Evolutionary conservation across 2,329 filamentous ascomycete genomes (phyloP).

Genomic region (Aspergillus vadensis): DNA sequence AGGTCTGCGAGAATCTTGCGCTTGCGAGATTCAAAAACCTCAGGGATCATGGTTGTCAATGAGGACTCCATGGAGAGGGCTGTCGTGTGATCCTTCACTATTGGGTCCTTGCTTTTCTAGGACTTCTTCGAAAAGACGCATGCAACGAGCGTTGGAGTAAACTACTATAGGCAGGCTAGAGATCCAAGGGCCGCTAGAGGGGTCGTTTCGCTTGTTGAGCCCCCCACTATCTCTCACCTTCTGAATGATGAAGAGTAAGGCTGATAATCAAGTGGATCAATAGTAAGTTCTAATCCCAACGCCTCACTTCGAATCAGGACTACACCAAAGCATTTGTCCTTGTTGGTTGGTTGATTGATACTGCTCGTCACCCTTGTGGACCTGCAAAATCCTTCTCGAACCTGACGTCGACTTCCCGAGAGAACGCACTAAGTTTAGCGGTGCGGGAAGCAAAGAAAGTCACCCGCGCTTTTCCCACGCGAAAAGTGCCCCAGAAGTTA

Average conservation of each 20-base stretch:
- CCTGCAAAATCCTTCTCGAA: conserved; percentile 20
- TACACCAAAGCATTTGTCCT: not conserved
- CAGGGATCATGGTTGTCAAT: conserved; percentile 24
- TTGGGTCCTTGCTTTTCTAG: conserved; percentile 3
- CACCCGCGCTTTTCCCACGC: conserved; percentile 26
- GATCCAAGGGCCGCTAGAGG: not conserved
- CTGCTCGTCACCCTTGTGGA: not conserved
- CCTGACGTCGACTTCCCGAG: conserved; percentile 13
- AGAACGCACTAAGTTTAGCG: conserved; percentile 23
- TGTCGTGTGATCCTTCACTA: conserved; percentile 6
- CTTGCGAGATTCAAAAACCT: conserved; percentile 64
- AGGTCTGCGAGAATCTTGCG: conserved; percentile 71
- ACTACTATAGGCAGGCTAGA: not conserved
- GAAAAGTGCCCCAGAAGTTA: conserved; percentile 31
- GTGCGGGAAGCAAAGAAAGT: conserved; percentile 21
- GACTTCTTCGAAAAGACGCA: not conserved
- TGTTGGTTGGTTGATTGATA: not conserved
- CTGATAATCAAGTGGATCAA: not conserved
- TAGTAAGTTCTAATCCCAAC: not conserved
- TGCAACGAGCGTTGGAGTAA: not conserved
- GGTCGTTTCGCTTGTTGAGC: not conserved
- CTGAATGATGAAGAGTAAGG: not conserved
- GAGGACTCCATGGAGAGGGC: conserved; percentile 5
- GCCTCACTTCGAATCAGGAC: not conserved
- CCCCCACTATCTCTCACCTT: not conserved